Base-by-base conservation (phyloP, 371 early-diverging fungal genomes). In the Blastocladiella emersonii region DNA sequence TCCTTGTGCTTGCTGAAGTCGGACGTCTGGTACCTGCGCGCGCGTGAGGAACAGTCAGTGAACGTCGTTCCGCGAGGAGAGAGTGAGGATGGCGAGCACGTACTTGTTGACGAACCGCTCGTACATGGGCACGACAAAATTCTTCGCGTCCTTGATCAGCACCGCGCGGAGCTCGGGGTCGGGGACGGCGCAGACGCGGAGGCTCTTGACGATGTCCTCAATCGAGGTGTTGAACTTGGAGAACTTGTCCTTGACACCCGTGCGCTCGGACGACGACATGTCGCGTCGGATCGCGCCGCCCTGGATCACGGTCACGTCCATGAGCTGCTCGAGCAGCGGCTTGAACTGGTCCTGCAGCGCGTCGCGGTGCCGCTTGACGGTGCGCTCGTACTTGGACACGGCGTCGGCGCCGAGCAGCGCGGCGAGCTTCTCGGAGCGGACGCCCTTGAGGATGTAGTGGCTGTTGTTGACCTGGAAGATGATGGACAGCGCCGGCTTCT, bases 1-100 rank as follows among this genome's bases (percentile, higher is more conserved):
- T 59, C 39, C n/a, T 37, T 37, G 43, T 59, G 37, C 59, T 59
- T 59, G 25, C 35, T 34, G 35, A 59, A 59, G 7, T 59, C 59
- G 6, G 35, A n/a, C 37, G 59, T n/a, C 30, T 59, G 59, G 30
- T 39, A 32, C 34, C 55, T 55, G 19, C 34, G 15, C 1, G 10
- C 30, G 10, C 55, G 34, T n/a, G n/a, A n/a, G 48, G 25, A 48
- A 25, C n/a, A 48, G 25, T 48, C 19, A 48, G 25, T 48, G 19
- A 48, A 19, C n/a, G 25, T 48, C 19, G 48, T 19, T 48, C 19
- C 19, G 25, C 48, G 48, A 19, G 25, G 48, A 48, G 48, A 19
- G 19, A 48, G 25, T n/a, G n/a, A n/a, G n/a, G n/a, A n/a, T n/a
- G n/a, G n/a, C n/a, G n/a, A n/a, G 13, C 34, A 55, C 55, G 34